A percentile compares a stretch with the other conserved stretches of the same genome.
phyloP scores from a whole-genome alignment of 441 rosid species.

The Croton setiger region DNA sequence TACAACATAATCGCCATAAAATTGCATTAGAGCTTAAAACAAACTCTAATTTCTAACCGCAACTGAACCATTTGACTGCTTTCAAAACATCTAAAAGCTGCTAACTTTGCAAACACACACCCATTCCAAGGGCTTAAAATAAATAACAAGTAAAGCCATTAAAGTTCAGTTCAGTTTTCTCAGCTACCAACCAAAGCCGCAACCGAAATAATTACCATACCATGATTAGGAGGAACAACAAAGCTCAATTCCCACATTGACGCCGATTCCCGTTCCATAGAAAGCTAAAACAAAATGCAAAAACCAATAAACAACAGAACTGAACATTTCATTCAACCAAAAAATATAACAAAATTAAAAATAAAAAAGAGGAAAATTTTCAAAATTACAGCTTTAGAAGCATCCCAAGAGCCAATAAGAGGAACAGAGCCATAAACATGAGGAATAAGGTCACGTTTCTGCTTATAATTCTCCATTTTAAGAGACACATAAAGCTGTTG shows the following conservation, averaged over 20 bases:
- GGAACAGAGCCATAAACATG: conserved; percentile 90
- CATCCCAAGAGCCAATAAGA: conserved; percentile 93
- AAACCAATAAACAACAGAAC: background rate
- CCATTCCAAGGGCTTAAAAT: no score
- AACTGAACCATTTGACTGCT: no score
- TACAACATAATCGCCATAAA: no score
- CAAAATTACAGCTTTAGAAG: conserved; percentile 74
- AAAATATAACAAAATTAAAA: background rate
- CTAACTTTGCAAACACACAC: no score
- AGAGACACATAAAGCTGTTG: conserved; percentile 89
- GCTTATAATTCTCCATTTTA: conserved; percentile 81
- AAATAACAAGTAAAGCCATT: background rate
- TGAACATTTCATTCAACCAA: background rate
- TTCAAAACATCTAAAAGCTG: no score
- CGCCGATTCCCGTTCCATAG: conserved; percentile 90
- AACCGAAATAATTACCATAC: conserved; percentile 26
- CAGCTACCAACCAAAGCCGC: conserved; percentile 10
- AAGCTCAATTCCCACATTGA: conserved; percentile 90
- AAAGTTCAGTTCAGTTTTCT: conserved; percentile 8
- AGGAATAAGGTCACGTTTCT: conserved; percentile 79
- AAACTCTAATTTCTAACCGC: no score
- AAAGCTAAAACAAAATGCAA: conserved; percentile 41
- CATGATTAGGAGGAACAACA: conserved; percentile 97
- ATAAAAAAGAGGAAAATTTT: background rate
- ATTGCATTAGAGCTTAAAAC: no score